Evolutionary conservation across 305 asterid species (phyloP), one percentile per base, ranked within the genome.

Genomic region (Solanum hybrid): DNA sequence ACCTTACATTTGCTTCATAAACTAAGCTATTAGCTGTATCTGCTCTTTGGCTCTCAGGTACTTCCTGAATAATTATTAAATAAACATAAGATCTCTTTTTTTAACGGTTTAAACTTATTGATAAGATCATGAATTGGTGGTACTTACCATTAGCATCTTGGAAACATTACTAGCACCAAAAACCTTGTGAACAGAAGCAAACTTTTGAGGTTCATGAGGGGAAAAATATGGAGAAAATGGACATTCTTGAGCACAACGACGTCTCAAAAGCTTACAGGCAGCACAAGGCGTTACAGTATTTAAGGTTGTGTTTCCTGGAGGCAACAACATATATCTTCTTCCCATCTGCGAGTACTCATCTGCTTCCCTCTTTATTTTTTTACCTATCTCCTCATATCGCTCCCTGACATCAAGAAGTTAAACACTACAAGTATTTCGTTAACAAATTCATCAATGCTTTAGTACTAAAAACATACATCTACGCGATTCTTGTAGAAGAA

Each of bases 81-180:
- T 86, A 86, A 35, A 35, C 19, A 1, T 34, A 34, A 34, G 6
- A 34, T 34, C 35, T 26, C 3, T 7, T 40, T 3, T 51, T 40
- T 13, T 14, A 40, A 4, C 8, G 15, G 22, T 2, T 80, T 80
- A 24, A 7, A 45, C 29, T 27, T 27, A 27, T 27, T 27, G 29
- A 29, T 45, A 45, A 45, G 2, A 45, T 14, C 60, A 45, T 27
- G 19, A 34, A 64, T 90, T 89, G 89, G 79, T 87, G 89, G 75
- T 85, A 19, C 31, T 75, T 91, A 96, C 98, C 99, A 93, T 93
- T 38, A 96, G 95, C 96, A 96, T 94, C 94, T 95, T 96, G 90
- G 98, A 96, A 86, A 95, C 98, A 22, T 96, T 96, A 78, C 99
- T 96, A 14, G 99, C 99, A 4, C 98, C 99, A 85, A 96, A 95